Conservation (phyloP, 768 basidiomycete genomes). For the Amanita polypyramis region DNA sequence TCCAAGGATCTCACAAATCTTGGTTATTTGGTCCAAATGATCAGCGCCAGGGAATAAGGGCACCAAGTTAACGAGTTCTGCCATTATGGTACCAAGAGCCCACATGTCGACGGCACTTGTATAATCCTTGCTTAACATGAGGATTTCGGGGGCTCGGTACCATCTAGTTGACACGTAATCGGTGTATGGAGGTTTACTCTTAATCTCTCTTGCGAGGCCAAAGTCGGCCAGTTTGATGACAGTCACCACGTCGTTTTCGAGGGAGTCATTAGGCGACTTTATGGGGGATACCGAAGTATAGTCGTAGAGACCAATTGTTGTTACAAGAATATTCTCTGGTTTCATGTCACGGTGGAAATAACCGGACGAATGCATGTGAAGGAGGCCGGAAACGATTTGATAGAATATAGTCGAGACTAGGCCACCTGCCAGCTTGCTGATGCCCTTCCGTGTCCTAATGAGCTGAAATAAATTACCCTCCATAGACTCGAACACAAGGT, state of each 20-base stretch:
- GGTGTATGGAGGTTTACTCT: conserved; percentile 86
- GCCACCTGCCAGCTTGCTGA: conserved; percentile 87
- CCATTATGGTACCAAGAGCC: conserved; percentile 98
- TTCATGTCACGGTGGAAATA: conserved; percentile 99
- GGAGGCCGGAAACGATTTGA: conserved; percentile 82
- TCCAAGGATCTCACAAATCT: conserved; percentile 89
- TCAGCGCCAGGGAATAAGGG: conserved; percentile 92
- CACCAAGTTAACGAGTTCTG: conserved; percentile 89
- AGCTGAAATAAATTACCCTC: conserved; percentile 99
- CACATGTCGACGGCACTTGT: conserved; percentile 98
- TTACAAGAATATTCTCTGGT: conserved; percentile 97
- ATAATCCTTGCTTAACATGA: conserved; percentile 86
- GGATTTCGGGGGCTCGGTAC: conserved; percentile 98
- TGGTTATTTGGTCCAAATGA: conserved; percentile 85
- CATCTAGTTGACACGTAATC: conserved; percentile 99
- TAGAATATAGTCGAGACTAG: conserved; percentile 91
- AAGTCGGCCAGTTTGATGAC: conserved; percentile 99
- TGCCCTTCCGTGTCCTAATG: conserved; percentile 90
- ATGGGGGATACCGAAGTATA: conserved; percentile 75
- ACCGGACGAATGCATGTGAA: conserved; percentile 86
- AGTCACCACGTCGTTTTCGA: conserved; percentile 90
- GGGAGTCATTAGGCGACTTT: conserved; percentile 48
- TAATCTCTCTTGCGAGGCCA: conserved; percentile 87
- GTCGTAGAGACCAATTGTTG: conserved; percentile 90
- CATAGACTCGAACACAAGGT: conserved; percentile 99